Evolutionary conservation across 805 yeast species (phyloP), one percentile per base, ranked within the genome.

Genomic region (Yarrowia sp.): DNA sequence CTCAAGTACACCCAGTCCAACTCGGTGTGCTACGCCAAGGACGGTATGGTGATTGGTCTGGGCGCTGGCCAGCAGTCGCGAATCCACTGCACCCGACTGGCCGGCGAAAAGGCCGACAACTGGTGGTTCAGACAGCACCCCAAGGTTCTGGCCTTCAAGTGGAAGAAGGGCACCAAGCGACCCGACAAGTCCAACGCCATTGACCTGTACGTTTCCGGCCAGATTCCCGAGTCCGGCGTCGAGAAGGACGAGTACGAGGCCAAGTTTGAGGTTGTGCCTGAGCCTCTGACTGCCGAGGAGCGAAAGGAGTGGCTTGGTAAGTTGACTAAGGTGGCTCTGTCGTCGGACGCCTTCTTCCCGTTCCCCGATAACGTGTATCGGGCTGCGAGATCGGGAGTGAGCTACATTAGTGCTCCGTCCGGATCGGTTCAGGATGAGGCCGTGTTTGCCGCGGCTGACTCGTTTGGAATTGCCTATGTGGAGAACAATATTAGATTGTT

Each of bases 81-180:
- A 83, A 95, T 95, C 77, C 99, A 95, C 84, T 95, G 99, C 84
- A 95, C 99, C 63, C 89, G 99, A 83, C 86, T 95, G 75, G 99
- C 99, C 66, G 99, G 99, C 79, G 99, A 95, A 78, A 95, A 95
- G 85, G 97, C 98, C 73, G 98, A 95, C 81, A 93, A 93, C 86
- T 95, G 98, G 98, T 95, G 99, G 99, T 86, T 95, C 77, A 90
- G 99, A 85, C 98, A 95, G 81, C 99, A 95, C 82, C 98, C 98
- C 74, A 87, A 84, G 78, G 98, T 95, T 9, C 82, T 95, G 70
- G 95, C 82, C 32, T 90, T 95, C 87, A 86, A 94, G 82, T 95
- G 98, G 98, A 97, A 97, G 72, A 92, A 92, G 83, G 98, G 98
- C 77, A 90, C 90, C 74, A 95, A 95, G 87, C 91, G 97, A 83